A percentile compares a stretch with the other conserved stretches of the same genome.
Conservation (phyloP, 306 rosid genomes). For the Quillaja saponaria region DNA sequence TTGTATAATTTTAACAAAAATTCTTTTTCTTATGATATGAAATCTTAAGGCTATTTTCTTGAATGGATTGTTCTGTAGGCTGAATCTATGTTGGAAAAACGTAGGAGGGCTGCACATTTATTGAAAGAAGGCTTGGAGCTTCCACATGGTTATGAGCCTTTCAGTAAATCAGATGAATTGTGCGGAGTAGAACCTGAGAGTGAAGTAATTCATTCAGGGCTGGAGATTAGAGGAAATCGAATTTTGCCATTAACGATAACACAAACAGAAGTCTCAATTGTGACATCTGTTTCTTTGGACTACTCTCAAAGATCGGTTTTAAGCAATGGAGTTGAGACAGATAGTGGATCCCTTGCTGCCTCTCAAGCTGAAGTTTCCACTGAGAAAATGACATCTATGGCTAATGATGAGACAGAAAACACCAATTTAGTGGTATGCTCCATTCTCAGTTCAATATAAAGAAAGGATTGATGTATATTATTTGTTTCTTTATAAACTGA, state of each 20-base stretch:
- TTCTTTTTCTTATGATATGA: neutral
- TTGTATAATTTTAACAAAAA: conserved; percentile 28
- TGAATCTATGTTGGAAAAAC: conserved; percentile 67
- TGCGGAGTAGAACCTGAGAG: conserved; percentile 40
- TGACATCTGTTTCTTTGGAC: conserved; percentile 29
- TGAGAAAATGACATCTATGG: too few species aligned
- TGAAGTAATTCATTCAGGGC: conserved; percentile 31
- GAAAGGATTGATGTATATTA: neutral
- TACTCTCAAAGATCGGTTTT: conserved; percentile 34
- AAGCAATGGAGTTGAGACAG: conserved; percentile 21
- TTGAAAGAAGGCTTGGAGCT: conserved; percentile 59
- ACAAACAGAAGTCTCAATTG: conserved; percentile 28
- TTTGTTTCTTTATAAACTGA: neutral
- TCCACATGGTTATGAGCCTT: conserved; percentile 34
- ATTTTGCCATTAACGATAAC: conserved; percentile 26
- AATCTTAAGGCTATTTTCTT: conserved; percentile 20
- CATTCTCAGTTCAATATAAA: neutral
- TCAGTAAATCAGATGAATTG: conserved; percentile 22
- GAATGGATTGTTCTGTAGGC: conserved; percentile 39
- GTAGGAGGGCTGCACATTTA: conserved; percentile 54
- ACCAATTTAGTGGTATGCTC: conserved; percentile 45
- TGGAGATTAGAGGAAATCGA: conserved; percentile 35
- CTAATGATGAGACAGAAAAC: conserved; percentile 28
- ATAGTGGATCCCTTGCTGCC: neutral
- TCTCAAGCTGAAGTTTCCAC: too few species aligned